Evolutionary conservation across 2,329 filamentous ascomycete genomes (phyloP).

Genomic region (Colletotrichum limetticola): DNA sequence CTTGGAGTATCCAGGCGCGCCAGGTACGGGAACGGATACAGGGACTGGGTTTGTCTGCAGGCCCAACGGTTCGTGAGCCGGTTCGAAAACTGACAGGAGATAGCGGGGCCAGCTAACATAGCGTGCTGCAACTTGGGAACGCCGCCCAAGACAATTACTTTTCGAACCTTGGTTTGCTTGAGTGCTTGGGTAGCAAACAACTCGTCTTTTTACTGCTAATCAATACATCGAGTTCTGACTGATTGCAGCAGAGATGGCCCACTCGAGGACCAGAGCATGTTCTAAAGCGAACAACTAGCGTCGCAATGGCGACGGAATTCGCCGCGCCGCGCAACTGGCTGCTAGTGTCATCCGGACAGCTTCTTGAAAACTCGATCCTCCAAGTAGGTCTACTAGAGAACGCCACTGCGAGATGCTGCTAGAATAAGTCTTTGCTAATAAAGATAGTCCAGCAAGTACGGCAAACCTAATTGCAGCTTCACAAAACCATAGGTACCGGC

Average conservation of each 20-base stretch:
- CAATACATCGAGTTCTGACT: background rate
- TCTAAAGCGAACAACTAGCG: constrained; percentile 16
- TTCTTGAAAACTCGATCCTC: background rate
- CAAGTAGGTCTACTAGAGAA: too few relatives aligned
- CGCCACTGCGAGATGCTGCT: too few relatives aligned
- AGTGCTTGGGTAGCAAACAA: constrained; percentile 8
- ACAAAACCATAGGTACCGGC: background rate
- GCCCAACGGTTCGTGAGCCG: constrained; percentile 31
- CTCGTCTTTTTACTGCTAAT: background rate
- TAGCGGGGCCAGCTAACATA: constrained; percentile 21
- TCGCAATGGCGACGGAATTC: constrained; percentile 9
- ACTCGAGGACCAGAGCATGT: constrained; percentile 15
- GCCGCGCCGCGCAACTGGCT: constrained; percentile 1
- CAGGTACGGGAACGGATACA: background rate
- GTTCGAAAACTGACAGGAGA: constrained; percentile 32
- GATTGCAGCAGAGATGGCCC: constrained; percentile 3
- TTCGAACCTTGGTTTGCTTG: background rate
- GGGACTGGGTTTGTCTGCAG: constrained; percentile 7
- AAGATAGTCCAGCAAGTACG: background rate
- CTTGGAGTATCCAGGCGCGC: background rate
- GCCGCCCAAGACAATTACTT: background rate
- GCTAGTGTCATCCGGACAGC: background rate
- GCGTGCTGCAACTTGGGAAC: constrained; percentile 13
- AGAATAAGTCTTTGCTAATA: too few relatives aligned
- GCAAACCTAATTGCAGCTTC: background rate